A percentile compares a stretch with the other conserved stretches of the same genome.
Conservation (phyloP, 1,284 basidiomycete genomes). For the Tilletia horrida region DNA sequence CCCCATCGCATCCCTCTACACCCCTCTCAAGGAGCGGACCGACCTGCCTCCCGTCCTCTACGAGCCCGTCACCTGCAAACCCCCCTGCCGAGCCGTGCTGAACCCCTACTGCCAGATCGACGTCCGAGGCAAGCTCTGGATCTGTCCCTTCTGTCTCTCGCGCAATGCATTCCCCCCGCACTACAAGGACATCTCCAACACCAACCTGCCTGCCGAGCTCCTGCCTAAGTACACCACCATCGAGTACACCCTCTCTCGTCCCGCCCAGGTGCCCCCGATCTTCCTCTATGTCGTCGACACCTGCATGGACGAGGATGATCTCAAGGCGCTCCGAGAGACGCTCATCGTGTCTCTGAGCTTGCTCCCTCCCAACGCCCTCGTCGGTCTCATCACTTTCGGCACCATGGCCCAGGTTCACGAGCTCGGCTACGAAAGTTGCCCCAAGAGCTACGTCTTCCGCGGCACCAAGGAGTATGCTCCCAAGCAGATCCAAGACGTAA, state of each 20-base stretch:
- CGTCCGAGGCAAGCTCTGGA: constrained; percentile 97
- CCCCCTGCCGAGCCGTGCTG: constrained; percentile 91
- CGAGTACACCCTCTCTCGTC: constrained; percentile 91
- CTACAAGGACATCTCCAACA: constrained; percentile 97
- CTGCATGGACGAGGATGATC: constrained; percentile 90
- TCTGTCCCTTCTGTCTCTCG: constrained; percentile 95
- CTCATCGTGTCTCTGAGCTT: constrained; percentile 88
- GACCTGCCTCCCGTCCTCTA: constrained; percentile 95
- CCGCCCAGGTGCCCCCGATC: constrained; percentile 86
- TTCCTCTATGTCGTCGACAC: constrained; percentile 98
- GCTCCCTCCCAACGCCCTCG: constrained; percentile 87
- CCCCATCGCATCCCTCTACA: constrained; percentile 96
- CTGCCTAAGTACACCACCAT: constrained; percentile 98
- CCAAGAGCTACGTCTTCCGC: constrained; percentile 97
- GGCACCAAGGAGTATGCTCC: constrained; percentile 97
- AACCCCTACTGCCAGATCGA: constrained; percentile 99
- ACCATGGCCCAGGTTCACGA: constrained; percentile 99
- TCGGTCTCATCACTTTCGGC: constrained; percentile 91
- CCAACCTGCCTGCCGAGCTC: constrained; percentile 91
- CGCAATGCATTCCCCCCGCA: constrained; percentile 97
- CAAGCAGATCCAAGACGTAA: constrained; percentile 80
- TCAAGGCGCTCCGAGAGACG: constrained; percentile 89
- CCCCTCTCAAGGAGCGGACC: constrained; percentile 87
- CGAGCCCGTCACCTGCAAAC: constrained; percentile 97
- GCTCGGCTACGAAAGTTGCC: constrained; percentile 91